These are phyloP conservation scores for Kwoniella sp. DNA, from an alignment of 768 basidiomycete species.

Conservation along the genomic window DNA sequence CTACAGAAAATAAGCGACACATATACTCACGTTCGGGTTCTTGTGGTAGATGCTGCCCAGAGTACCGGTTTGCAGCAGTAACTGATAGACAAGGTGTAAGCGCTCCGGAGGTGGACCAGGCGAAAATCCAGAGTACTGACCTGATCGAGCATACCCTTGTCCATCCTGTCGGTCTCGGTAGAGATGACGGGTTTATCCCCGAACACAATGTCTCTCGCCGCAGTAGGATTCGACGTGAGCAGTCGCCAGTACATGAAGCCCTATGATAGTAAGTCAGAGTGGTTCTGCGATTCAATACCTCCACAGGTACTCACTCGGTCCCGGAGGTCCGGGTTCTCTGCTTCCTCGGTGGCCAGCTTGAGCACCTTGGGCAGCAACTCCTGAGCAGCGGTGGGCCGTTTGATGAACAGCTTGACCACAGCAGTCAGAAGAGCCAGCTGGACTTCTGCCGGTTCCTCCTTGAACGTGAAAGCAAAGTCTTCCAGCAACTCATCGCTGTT, in stretches of 20 bases:
- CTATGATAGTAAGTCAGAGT: constrained; percentile 13
- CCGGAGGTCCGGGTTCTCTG: constrained; percentile 95
- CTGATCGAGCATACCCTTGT: constrained; percentile 91
- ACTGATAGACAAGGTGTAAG: constrained; percentile 18
- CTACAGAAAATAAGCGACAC: background rate
- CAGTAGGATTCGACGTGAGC: constrained; percentile 83
- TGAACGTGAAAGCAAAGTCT: constrained; percentile 78
- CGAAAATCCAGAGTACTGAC: constrained; percentile 13
- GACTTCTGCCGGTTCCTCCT: constrained; percentile 93
- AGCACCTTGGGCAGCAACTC: constrained; percentile 89
- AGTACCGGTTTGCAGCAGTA: constrained; percentile 87
- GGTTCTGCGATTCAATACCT: background rate
- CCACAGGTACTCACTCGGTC: constrained; percentile 58
- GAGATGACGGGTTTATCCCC: constrained; percentile 92
- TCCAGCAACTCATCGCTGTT: constrained; percentile 94
- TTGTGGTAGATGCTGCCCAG: constrained; percentile 96
- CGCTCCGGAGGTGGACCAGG: too few species aligned
- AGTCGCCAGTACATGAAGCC: constrained; percentile 99
- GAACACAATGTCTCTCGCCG: constrained; percentile 83
- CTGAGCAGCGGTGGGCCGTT: constrained; percentile 81
- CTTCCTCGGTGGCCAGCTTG: constrained; percentile 94
- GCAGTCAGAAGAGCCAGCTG: constrained; percentile 93
- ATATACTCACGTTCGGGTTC: constrained; percentile 65
- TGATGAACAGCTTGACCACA: constrained; percentile 90
- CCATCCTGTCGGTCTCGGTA: constrained; percentile 97